Base-by-base conservation (phyloP, 2,329 filamentous ascomycete species). In the Aspergillus luchuensis region DNA sequence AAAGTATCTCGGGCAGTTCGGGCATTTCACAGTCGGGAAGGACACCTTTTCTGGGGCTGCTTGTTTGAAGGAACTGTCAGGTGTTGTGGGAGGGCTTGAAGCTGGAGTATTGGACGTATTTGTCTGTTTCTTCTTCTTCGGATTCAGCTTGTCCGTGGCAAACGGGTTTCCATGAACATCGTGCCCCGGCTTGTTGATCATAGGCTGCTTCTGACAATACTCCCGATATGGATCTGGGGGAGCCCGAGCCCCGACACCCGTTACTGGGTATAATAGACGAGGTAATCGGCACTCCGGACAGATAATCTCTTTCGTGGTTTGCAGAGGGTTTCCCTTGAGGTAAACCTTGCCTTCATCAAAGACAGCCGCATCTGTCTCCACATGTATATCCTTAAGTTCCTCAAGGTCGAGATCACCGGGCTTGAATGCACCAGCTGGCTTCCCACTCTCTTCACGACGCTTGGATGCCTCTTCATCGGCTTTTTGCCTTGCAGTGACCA, bases 211-310 rank as follows among this genome's bases (percentile, higher is more conserved):
- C 69, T 83, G 82, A 74, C 86, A 88, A 72, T 88, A 88, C 66
- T 84, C 80, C 47, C 75, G 76, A 56, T 79, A 75, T 0, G 84
- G 81, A 68, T 83, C 79, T 53, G 82, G 82, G 17, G 75, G 73
- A 43, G 77, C 73, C 61, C 76, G 73, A 59, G 82, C 79, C 21
- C 82, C 82, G 57, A 78, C 76, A 21, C 84, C 84, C 57, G 79
- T 79, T 55, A 81, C 77, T 8, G 86, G 85, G 66, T 87, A 84
- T 66, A 85, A 79, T 3, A 87, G 79, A 58, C 83, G 83, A 2
- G 85, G 85, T 43, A 87, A 79, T 65, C 84, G 84, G 74, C 86
- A 88, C 63, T 84, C 82, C 15, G 84, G 81, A 72, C 86, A 88
- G 67, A 84, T 79, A 33, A 86, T 84, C 56, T 88, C 83, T 49